These are phyloP conservation scores for Phytopythium aichiense DNA, from an alignment of 352 stramenopile species.

Conservation along the genomic window DNA sequence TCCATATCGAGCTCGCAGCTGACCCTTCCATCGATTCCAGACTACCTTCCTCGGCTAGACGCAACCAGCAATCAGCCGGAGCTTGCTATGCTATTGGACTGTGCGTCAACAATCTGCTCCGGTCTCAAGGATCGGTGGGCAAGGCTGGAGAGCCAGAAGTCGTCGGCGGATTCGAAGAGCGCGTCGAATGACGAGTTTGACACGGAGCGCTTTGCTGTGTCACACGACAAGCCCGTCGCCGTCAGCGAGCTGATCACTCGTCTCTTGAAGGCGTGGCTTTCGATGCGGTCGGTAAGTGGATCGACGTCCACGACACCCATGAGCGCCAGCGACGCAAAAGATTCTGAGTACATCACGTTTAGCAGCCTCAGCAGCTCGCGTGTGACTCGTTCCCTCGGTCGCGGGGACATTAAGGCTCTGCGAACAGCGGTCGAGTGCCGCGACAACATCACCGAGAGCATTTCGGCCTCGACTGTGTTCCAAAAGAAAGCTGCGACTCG, in stretches of 20 bases:
- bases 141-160: constrained; percentile 49
- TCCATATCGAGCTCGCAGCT: constrained; percentile 1
- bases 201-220: constrained; percentile 53
- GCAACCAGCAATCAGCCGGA: constrained; percentile 37
- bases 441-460: constrained; percentile 5
- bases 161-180: constrained; percentile 19
- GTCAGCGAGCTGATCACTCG: constrained; percentile 48
- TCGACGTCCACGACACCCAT: neutral
- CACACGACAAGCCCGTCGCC: constrained; percentile 43
- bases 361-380: constrained; percentile 6
- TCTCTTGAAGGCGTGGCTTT: constrained; percentile 59
- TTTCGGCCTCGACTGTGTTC: constrained; percentile 33
- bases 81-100: constrained; percentile 47
- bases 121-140: constrained; percentile 60
- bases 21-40: constrained; percentile 10
- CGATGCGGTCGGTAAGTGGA: constrained; percentile 12
- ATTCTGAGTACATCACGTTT: constrained; percentile 19
- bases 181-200: constrained; percentile 35
- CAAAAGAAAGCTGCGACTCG: constrained; percentile 27
- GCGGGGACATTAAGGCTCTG: neutral
- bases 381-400: constrained; percentile 4
- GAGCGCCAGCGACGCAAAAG: neutral
- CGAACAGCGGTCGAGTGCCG: neutral
- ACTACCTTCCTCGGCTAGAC: constrained; percentile 47
- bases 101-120: constrained; percentile 45